phyloP scores from a whole-genome alignment of 2,329 filamentous ascomycete genomes.

The Didymellaceae sp. region DNA sequence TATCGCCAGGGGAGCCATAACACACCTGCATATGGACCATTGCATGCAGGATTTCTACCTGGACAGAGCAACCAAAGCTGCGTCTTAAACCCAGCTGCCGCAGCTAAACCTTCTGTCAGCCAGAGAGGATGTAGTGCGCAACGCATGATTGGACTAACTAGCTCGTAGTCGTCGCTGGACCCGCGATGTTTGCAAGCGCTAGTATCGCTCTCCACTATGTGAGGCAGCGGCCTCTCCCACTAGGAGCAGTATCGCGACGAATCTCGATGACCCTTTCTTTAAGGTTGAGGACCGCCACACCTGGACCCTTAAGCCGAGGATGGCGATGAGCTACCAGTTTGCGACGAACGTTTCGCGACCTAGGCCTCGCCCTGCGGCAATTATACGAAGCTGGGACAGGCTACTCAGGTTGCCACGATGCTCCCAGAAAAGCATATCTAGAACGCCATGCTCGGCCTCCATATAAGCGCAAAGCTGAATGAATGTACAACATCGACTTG shows the following conservation, averaged over 20 bases:
- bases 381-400: neutral
- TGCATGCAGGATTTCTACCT: neutral
- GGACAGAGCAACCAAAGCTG: no score
- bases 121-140: neutral
- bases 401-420: neutral
- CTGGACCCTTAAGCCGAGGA: neutral
- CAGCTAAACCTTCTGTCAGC: neutral
- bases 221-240: constrained; percentile 8
- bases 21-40: neutral
- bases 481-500: no score
- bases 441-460: neutral
- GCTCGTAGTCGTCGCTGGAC: neutral
- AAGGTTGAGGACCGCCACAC: constrained; percentile 3
- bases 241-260: neutral
- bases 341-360: neutral
- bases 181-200: neutral
- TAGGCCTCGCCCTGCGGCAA: constrained; percentile 4
- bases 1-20: neutral
- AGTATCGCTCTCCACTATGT: neutral
- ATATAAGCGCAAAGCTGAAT: neutral
- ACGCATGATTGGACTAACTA: neutral
- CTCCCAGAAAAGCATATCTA: neutral
- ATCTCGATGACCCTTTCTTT: constrained; percentile 2
- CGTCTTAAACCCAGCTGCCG: neutral
- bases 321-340: neutral